These are phyloP conservation scores for Vigna trinervia DNA, from an alignment of 306 rosid genomes.

Conservation along the genomic window DNA sequence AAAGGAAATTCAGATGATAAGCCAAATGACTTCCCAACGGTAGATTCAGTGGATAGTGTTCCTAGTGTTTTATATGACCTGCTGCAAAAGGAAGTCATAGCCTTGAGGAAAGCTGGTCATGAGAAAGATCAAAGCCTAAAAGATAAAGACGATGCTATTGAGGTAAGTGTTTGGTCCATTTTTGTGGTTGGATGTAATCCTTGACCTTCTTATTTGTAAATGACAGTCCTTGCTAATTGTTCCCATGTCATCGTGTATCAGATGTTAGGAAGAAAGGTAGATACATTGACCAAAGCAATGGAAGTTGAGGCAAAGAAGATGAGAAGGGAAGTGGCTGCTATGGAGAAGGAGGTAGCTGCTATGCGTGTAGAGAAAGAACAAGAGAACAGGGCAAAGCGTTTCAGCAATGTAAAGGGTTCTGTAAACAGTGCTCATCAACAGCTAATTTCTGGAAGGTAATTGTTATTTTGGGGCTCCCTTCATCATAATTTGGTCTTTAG, in stretches of 20 bases:
- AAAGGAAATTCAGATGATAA: constrained; percentile 85
- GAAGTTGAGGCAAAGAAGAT: constrained; percentile 98
- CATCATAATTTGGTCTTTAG: neutral
- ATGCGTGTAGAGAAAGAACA: constrained; percentile 97
- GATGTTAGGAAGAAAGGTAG: constrained; percentile 99
- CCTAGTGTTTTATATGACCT: constrained; percentile 85
- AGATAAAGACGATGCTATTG: constrained; percentile 96
- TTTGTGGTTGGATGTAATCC: constrained; percentile 16
- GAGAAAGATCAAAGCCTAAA: constrained; percentile 99
- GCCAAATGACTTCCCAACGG: constrained; percentile 66
- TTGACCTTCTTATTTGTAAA: constrained; percentile 26
- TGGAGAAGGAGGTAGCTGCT: constrained; percentile 99
- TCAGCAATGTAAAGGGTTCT: constrained; percentile 72
- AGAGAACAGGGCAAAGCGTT: constrained; percentile 85
- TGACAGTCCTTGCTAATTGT: constrained; percentile 30
- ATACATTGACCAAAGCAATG: constrained; percentile 97
- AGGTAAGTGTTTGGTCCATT: constrained; percentile 61
- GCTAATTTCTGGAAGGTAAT: constrained; percentile 90
- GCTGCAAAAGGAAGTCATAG: constrained; percentile 93
- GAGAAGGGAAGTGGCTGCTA: constrained; percentile 97
- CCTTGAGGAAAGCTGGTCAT: constrained; percentile 88
- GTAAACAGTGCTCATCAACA: constrained; percentile 79
- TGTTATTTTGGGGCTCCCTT: constrained; percentile 17
- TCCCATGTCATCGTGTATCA: constrained; percentile 48
- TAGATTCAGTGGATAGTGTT: constrained; percentile 79